Conservation (phyloP, 495 filamentous ascomycete genomes). For the Astrothelium subdiscretum region DNA sequence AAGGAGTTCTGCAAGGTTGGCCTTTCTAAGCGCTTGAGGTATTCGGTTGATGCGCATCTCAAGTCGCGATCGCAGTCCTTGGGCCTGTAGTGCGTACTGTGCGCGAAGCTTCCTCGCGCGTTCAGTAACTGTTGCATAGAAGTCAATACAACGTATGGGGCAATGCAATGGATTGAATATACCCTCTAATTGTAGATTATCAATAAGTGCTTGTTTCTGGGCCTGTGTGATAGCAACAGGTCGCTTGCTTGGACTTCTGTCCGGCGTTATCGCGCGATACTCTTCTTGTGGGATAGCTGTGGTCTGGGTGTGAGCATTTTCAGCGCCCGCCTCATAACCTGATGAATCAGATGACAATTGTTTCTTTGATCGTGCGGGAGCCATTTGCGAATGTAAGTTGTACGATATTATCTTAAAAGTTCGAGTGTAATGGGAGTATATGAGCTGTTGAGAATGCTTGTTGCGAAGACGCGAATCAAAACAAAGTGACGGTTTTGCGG, state of each 20-base stretch:
- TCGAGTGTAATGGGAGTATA: background rate
- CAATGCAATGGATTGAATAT: constrained; percentile 25
- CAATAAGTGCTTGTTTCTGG: constrained; percentile 82
- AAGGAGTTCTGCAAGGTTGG: constrained; percentile 73
- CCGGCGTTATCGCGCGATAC: constrained; percentile 34
- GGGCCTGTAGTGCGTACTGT: constrained; percentile 78
- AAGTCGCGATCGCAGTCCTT: constrained; percentile 71
- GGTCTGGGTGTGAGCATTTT: background rate
- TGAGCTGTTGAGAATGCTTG: background rate
- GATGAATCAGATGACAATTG: constrained; percentile 1
- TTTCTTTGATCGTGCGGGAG: constrained; percentile 3
- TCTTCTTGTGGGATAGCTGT: constrained; percentile 20
- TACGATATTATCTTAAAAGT: background rate
- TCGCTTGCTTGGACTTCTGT: constrained; percentile 48
- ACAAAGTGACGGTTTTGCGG: background rate
- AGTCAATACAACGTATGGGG: background rate
- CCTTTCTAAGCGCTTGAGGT: constrained; percentile 63
- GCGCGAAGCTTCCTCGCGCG: constrained; percentile 81
- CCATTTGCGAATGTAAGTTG: background rate
- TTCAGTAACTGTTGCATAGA: constrained; percentile 60
- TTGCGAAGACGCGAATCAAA: background rate
- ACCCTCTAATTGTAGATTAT: constrained; percentile 92
- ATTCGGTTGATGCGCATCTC: constrained; percentile 94
- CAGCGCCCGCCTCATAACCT: background rate
- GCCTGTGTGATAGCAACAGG: constrained; percentile 49